Evolutionary conservation across 371 early-diverging fungal genomes (phyloP).

Genomic region (Mucor piriformis): DNA sequence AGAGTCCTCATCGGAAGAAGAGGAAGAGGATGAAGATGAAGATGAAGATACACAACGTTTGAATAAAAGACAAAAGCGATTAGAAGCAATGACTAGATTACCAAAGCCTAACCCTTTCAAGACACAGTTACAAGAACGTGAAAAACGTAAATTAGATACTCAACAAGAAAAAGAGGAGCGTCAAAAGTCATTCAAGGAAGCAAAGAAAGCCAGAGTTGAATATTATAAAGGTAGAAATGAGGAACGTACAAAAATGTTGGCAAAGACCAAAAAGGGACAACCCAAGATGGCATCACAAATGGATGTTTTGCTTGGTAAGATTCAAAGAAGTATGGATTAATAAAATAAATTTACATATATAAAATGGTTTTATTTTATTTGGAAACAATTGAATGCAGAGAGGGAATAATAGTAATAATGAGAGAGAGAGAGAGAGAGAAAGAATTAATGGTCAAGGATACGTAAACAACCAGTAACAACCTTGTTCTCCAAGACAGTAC

Average conservation of each 20-base stretch:
- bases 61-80: conserved; percentile 12
- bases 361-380: conserved; percentile 1
- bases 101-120: conserved; percentile 68
- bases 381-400: conserved; percentile 1
- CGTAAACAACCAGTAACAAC: conserved; percentile 97
- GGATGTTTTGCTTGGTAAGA: conserved; percentile 59
- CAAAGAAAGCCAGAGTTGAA: conserved; percentile 50
- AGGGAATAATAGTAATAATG: background rate
- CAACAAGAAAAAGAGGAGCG: conserved; percentile 40
- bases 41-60: background rate
- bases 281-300: conserved; percentile 70
- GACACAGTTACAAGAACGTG: conserved; percentile 53
- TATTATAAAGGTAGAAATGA: conserved; percentile 62
- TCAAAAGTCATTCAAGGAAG: conserved; percentile 36
- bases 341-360: background rate
- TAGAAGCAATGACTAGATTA: conserved; percentile 4
- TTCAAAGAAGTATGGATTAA: conserved; percentile 42
- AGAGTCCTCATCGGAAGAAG: conserved; percentile 34
- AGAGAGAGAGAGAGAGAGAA: background rate
- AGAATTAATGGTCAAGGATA: conserved; percentile 74
- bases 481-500: conserved; percentile 97
- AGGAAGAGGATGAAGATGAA: conserved; percentile 36
- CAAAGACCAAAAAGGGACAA: conserved; percentile 64
- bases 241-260: conserved; percentile 58
- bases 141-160: conserved; percentile 46